Evolutionary conservation across 805 yeast species (phyloP).

Genomic region (Myxozyma mucilagina): DNA sequence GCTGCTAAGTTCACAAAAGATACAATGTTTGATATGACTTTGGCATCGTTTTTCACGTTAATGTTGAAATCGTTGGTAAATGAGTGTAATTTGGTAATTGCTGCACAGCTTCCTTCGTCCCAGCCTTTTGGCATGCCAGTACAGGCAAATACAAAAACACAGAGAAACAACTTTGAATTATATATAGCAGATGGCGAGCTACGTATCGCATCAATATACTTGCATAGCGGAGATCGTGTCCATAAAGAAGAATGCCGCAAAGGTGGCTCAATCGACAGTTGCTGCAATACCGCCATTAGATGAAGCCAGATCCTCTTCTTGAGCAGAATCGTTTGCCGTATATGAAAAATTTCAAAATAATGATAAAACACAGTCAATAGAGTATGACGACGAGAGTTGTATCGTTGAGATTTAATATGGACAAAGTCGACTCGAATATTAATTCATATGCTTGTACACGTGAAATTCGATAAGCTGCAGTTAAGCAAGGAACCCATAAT

Average conservation of each 20-base stretch:
- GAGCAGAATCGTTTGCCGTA: too few species aligned
- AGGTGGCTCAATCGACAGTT: not conserved
- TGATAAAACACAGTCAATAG: too few species aligned
- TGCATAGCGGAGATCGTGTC: slow-evolving; percentile 11
- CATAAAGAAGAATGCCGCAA: not conserved
- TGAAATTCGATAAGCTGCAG: too few species aligned
- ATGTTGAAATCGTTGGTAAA: slow-evolving; percentile 4
- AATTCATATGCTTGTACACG: too few species aligned
- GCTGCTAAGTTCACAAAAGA: slow-evolving; percentile 20
- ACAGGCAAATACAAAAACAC: slow-evolving; percentile 19
- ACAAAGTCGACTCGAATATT: too few species aligned
- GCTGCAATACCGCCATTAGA: not conserved
- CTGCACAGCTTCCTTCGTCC: slow-evolving; percentile 19
- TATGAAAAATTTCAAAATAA: too few species aligned
- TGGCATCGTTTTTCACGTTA: not conserved
- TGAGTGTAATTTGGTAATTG: slow-evolving; percentile 9
- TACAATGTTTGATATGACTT: slow-evolving; percentile 10
- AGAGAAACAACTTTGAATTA: slow-evolving; percentile 11
- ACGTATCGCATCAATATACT: slow-evolving; percentile 10
- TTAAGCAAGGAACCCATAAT: too few species aligned
- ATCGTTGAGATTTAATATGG: too few species aligned
- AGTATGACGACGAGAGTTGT: too few species aligned
- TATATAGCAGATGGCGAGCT: slow-evolving; percentile 13
- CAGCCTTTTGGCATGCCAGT: slow-evolving; percentile 19
- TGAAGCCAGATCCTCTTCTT: too few species aligned